Conservation (phyloP, 2,329 filamentous ascomycete genomes). For the Chaetomium sp. region DNA sequence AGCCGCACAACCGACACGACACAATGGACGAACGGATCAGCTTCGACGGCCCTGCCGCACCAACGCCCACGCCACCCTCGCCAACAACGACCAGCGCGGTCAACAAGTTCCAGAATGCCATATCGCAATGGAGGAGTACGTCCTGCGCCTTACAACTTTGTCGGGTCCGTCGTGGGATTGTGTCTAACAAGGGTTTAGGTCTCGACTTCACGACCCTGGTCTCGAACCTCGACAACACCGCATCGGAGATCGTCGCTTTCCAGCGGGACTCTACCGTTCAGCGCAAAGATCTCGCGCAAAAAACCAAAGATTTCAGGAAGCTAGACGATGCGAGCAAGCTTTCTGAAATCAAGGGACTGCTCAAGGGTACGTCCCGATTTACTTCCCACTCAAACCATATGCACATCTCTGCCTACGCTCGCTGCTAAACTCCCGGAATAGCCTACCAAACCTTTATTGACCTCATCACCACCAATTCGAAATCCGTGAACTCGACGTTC, state of each 20-base stretch:
- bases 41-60: constrained; percentile 13
- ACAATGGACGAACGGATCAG: constrained; percentile 21
- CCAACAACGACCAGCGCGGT: constrained; percentile 38
- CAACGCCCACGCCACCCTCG: constrained; percentile 7
- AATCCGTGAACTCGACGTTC: constrained; percentile 87
- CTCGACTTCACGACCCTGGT: constrained; percentile 82
- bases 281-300: constrained; percentile 94
- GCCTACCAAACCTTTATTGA: constrained; percentile 98
- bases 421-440: constrained; percentile 33
- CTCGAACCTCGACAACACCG: constrained; percentile 80
- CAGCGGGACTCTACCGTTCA: constrained; percentile 95
- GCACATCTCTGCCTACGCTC: background rate
- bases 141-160: background rate
- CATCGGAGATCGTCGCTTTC: constrained; percentile 89
- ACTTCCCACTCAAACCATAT: background rate
- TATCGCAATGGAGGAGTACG: constrained; percentile 91
- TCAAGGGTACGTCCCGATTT: constrained; percentile 59
- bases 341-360: constrained; percentile 75
- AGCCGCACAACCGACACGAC: background rate
- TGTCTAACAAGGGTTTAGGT: constrained; percentile 42
- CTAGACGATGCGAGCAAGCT: constrained; percentile 84
- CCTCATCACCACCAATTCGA: constrained; percentile 90
- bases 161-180: background rate
- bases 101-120: constrained; percentile 95
- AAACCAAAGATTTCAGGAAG: constrained; percentile 96